Evolutionary conservation across 148 eudicot genomes (phyloP), one percentile per base, ranked within the genome.

Genomic region (Amaranthus hypochondriacus): DNA sequence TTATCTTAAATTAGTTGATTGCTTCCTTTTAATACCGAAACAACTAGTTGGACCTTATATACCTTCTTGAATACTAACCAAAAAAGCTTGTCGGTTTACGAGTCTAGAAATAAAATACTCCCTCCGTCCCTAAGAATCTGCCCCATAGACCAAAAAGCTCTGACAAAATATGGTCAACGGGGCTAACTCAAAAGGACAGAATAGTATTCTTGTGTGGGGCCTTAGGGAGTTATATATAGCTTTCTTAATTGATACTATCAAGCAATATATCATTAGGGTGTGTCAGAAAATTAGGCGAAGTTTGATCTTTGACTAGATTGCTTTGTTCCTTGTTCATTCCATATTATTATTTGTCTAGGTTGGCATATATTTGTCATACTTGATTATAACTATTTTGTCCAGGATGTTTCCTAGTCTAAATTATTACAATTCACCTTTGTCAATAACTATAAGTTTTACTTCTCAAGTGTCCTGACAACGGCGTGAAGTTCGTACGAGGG

Each of bases 321-420:
- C 71, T 49, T 71, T 70, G 72, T 79, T 63, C 49, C 59, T 56
- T 44, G 68, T 68, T 70, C 42, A 52, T 51, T 79, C 56, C 58
- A 56, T 39, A n/a, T 70, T 75, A 80, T 71, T 58, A 56, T 72
- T 71, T 74, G 56, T 9, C 39, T 70, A 50, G 55, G 60, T 44
- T 70, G 70, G 58, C 59, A 18, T 72, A 43, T 66, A 59, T 44
- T 48, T 63, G 54, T 60, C 69, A 54, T 76, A 48, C 66, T 52
- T 39, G 76, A 71, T 71, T 66, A 75, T 39, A 18, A 72, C 43
- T 72, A 9, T 70, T 76, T 62, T 59, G 60, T 66, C 66, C 58
- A 51, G 77, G 82, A 78, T 79, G 80, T 76, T 82, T 79, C 82
- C 78, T 44, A 57, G 75, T 73, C 80, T 64, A 68, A 15, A 44